phyloP scores from a whole-genome alignment of 441 rosid species.

The Adansonia madagascariensis region DNA sequence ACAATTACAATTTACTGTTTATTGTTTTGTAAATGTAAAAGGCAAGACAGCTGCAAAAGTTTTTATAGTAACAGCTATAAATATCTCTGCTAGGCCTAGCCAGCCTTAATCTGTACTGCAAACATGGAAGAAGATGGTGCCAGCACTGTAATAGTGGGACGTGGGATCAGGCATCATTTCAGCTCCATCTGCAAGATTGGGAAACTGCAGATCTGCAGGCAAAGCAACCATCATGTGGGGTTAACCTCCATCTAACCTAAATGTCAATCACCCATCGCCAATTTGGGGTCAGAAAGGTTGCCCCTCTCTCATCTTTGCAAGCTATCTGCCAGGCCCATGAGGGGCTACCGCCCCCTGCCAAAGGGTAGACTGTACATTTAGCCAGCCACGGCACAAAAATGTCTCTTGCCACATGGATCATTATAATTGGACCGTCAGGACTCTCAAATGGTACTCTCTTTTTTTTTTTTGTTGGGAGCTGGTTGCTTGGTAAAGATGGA shows the following conservation, averaged over 20 bases:
- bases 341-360: neutral
- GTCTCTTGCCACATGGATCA: constrained; percentile 7
- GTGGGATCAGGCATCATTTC: neutral
- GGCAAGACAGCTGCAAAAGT: too few species aligned
- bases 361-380: neutral
- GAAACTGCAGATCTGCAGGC: too few species aligned
- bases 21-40: too few species aligned
- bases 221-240: neutral
- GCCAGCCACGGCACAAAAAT: neutral
- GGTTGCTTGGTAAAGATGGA: neutral
- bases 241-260: neutral
- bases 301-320: neutral
- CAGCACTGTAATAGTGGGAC: neutral
- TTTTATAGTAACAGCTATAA: neutral
- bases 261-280: neutral
- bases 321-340: neutral
- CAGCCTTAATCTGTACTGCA: neutral
- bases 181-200: neutral
- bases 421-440: constrained; percentile 24
- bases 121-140: neutral
- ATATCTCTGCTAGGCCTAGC: neutral
- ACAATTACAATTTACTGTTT: too few species aligned
- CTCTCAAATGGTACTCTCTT: neutral
- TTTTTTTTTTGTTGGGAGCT: too few species aligned
- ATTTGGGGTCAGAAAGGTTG: neutral